Base-by-base conservation (phyloP, 1,284 basidiomycete species). In the Naganishia sp. region DNA sequence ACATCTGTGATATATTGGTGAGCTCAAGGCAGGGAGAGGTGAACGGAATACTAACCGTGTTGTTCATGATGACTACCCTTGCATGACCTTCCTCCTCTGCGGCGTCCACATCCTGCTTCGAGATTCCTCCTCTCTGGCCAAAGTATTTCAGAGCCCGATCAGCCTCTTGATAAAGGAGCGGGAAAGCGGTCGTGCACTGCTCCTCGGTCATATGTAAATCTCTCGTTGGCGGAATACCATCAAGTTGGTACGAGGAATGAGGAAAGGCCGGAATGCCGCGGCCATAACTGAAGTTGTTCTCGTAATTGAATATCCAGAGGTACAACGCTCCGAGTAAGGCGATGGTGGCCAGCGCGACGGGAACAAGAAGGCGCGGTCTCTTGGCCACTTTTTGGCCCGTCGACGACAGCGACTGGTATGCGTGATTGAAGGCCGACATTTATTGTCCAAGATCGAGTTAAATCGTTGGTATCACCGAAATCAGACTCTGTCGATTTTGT, bases 131-230 rank as follows among this genome's bases (percentile, higher is more conserved):
- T n/a, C 65, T 65, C 6, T 62, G 51, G 17, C 46, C 23, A 66
- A 71, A 77, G 58, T 70, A 78, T 21, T 58, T 52, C 18, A 63
- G 56, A 28, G 77, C 72, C 21, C 77, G 67, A 45, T 79, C 77
- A 15, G 76, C 74, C 54, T 79, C 78, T 62, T 70, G 61, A 68
- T 74, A 77, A 1, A 79, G 71, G 5, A 71, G 69, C 0, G 76
- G 77, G 65, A 72, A 78, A 17, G 70, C 58, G 10, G 66, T 57
- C 23, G 71, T 51, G 65, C 77, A 79, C 68, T 77, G 71, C 0
- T 64, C 67, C n/a, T 65, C 63, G 0, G 69, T 72, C 31, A 77
- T 67, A 11, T 72, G 73, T 2, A 71, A 66, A 42, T 73, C 69
- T 35, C 57, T 49, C 9, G 57, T 60, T 35, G 31, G 32, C 25